These are phyloP conservation scores for Magnaporthiopsis rhizophila DNA, from an alignment of 2,329 filamentous ascomycete genomes.

Conservation along the genomic window DNA sequence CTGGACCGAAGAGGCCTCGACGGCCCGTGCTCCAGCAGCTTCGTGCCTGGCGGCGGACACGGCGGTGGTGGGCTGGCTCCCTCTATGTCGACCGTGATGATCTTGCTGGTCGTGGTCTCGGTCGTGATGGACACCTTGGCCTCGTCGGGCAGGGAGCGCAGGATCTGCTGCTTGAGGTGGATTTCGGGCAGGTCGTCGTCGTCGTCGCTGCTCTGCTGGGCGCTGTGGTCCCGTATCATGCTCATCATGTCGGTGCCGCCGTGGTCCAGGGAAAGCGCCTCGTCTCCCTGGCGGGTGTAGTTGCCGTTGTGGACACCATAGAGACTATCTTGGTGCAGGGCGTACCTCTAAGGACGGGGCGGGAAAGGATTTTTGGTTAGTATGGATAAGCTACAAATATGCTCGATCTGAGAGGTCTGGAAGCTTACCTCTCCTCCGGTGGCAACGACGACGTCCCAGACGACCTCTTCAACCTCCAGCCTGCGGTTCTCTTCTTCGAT, in stretches of 20 bases:
- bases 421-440: conserved; percentile 30
- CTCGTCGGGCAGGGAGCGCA: conserved; percentile 44
- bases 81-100: conserved; percentile 55
- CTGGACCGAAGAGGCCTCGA: conserved; percentile 1
- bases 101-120: conserved; percentile 51
- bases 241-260: conserved; percentile 27
- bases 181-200: conserved; percentile 38
- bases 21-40: conserved; percentile 45
- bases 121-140: conserved; percentile 54
- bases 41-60: conserved; percentile 48
- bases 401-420: background rate
- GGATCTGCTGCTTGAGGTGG: conserved; percentile 44
- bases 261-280: conserved; percentile 16
- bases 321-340: conserved; percentile 15
- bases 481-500: conserved; percentile 41
- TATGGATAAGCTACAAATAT: background rate
- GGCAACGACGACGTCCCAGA: conserved; percentile 61
- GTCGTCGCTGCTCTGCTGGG: conserved; percentile 21
- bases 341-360: background rate
- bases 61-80: conserved; percentile 44
- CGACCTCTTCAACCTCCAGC: conserved; percentile 43
- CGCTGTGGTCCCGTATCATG: conserved; percentile 22
- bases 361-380: background rate
- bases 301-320: conserved; percentile 22
- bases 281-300: conserved; percentile 12